Percentiles rank a stretch among this genome's conserved stretches.
Evolutionary conservation across 2,329 filamentous ascomycete genomes (phyloP).

Genomic region (Pseudovirgaria hyperparasitica): DNA sequence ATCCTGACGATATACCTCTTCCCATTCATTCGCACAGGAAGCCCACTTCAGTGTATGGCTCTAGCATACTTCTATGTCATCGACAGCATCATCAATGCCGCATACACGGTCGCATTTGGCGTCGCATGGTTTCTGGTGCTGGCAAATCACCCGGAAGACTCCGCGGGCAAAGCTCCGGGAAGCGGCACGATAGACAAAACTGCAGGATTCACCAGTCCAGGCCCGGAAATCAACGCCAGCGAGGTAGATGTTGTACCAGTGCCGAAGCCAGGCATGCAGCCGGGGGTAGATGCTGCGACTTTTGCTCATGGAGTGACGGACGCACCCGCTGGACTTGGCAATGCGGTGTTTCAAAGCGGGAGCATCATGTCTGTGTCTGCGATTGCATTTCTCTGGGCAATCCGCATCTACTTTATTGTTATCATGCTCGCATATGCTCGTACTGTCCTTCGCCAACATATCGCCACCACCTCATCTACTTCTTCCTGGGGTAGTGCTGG

Average conservation of each 20-base stretch:
- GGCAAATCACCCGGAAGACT: conserved; percentile 36
- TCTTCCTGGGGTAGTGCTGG: conserved; percentile 28
- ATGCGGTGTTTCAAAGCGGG: conserved; percentile 52
- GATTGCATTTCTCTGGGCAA: conserved; percentile 58
- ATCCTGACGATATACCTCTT: conserved; percentile 55
- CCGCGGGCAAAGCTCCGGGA: conserved; percentile 23
- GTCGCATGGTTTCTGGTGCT: conserved; percentile 77
- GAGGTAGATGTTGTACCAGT: conserved; percentile 41
- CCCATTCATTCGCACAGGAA: conserved; percentile 67
- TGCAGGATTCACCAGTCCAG: conserved; percentile 51
- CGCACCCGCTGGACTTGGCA: conserved; percentile 38
- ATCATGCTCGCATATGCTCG: conserved; percentile 75
- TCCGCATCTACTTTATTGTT: conserved; percentile 73
- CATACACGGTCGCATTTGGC: conserved; percentile 72
- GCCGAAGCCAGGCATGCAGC: conserved; percentile 30
- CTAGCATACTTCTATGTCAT: conserved; percentile 78
- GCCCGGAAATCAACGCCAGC: conserved; percentile 49
- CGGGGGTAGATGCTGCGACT: conserved; percentile 42
- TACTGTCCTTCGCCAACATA: conserved; percentile 58
- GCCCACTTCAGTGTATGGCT: conserved; percentile 64
- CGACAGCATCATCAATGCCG: conserved; percentile 69
- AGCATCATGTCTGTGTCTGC: conserved; percentile 66
- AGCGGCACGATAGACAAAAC: conserved; percentile 48
- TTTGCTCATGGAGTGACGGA: conserved; percentile 25
- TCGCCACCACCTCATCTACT: conserved; percentile 33